phyloP scores from a whole-genome alignment of 306 rosid species.

The Cucurbita pepo region DNA sequence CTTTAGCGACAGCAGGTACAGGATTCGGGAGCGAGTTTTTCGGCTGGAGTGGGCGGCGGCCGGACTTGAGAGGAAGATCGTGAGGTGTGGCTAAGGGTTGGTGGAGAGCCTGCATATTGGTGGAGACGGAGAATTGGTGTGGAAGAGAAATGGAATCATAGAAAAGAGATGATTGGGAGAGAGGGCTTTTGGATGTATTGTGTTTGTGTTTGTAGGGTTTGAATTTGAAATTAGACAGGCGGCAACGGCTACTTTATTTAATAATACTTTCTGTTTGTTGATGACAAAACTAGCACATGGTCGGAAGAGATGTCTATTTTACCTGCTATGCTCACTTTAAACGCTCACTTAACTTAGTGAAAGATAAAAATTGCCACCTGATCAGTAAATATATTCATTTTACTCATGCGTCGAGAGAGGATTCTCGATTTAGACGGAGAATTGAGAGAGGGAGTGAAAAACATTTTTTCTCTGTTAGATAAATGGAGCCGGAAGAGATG shows the following conservation, averaged over 20 bases:
- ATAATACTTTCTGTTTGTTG: background rate
- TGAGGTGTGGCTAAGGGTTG: conserved; percentile 18
- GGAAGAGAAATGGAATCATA: background rate
- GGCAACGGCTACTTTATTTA: conserved; percentile 61
- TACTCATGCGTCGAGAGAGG: no score
- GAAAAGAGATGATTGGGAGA: background rate
- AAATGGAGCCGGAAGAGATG: no score
- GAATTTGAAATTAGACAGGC: conserved; percentile 64
- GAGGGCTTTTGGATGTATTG: background rate
- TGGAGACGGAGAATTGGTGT: background rate
- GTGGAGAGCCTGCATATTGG: conserved; percentile 21
- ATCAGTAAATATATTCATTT: no score
- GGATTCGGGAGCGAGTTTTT: conserved; percentile 32
- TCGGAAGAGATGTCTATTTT: no score
- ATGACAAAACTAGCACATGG: no score
- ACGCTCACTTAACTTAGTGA: no score
- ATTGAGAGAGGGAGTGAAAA: no score
- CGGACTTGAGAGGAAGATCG: conserved; percentile 32
- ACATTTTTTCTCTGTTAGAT: no score
- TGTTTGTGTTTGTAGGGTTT: conserved; percentile 10
- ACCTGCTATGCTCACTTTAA: no score
- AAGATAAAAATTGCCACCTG: no score
- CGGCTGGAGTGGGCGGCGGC: conserved; percentile 67
- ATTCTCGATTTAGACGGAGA: no score
- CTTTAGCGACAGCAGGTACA: conserved; percentile 6